These are phyloP conservation scores for Fusarium phyllophilum DNA, from an alignment of 2,329 filamentous ascomycete species.

Conservation along the genomic window DNA sequence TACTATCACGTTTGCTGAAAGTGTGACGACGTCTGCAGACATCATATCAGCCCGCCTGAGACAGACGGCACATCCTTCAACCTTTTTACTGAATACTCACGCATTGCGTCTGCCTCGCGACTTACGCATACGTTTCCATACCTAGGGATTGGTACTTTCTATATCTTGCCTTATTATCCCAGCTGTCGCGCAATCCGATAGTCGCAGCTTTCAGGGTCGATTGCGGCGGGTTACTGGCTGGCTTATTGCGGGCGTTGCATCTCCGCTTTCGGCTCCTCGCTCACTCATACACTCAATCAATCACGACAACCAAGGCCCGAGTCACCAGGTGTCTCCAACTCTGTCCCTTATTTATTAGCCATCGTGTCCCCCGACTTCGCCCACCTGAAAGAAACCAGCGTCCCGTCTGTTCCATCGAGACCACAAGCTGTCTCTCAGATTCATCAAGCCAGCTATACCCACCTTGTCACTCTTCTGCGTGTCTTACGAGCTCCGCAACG, in stretches of 20 bases:
- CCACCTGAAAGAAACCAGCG: conserved; percentile 6
- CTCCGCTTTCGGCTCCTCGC: conserved; percentile 46
- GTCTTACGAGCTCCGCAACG: conserved; percentile 3
- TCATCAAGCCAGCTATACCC: neutral
- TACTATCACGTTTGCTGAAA: conserved; percentile 18
- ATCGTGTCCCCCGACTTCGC: conserved; percentile 42
- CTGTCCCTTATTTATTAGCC: conserved; percentile 37
- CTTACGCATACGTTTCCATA: conserved; percentile 30
- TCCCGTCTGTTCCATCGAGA: conserved; percentile 3
- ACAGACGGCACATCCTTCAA: conserved; percentile 25
- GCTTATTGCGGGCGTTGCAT: conserved; percentile 33
- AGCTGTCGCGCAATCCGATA: conserved; percentile 39
- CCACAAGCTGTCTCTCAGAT: neutral
- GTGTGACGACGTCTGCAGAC: conserved; percentile 39
- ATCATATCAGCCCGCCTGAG: conserved; percentile 34
- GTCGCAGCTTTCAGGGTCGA: conserved; percentile 37
- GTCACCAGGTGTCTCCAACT: conserved; percentile 41
- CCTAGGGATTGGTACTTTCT: conserved; percentile 17
- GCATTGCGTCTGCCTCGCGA: conserved; percentile 27
- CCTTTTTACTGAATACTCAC: conserved; percentile 22
- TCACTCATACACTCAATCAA: conserved; percentile 36
- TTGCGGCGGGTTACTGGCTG: conserved; percentile 40
- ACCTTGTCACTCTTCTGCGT: neutral
- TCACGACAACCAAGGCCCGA: conserved; percentile 40
- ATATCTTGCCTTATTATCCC: conserved; percentile 15